A percentile compares a stretch with the other conserved stretches of the same genome.
Evolutionary conservation across 1,139 yeast genomes (phyloP).

Genomic region (Geotrichum histeridarum): DNA sequence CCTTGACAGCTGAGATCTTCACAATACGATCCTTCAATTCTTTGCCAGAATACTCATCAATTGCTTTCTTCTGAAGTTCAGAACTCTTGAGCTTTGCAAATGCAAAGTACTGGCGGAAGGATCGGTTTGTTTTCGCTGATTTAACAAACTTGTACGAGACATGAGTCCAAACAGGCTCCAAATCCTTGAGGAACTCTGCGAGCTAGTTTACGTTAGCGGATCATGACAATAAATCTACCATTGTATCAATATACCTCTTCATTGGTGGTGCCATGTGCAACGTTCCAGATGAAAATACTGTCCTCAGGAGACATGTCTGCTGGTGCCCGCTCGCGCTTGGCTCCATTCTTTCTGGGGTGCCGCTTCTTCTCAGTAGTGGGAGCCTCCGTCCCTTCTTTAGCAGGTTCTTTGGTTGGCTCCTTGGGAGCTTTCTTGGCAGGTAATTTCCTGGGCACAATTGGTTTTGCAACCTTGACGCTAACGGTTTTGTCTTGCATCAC

Average conservation of each 20-base stretch:
- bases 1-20: conserved; percentile 24
- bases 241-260: conserved; percentile 19
- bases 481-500: conserved; percentile 46
- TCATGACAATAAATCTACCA: too few relatives aligned
- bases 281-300: conserved; percentile 49
- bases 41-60: conserved; percentile 41
- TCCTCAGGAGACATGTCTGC: conserved; percentile 25
- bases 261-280: conserved; percentile 38
- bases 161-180: conserved; percentile 23
- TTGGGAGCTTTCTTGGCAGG: conserved; percentile 1
- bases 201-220: conserved; percentile 20
- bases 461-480: conserved; percentile 48
- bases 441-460: conserved; percentile 19
- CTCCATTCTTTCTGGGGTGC: background rate
- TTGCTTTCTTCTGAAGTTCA: conserved; percentile 44
- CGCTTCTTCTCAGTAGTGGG: conserved; percentile 20
- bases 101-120: conserved; percentile 39
- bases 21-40: conserved; percentile 37
- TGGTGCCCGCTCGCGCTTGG: conserved; percentile 20
- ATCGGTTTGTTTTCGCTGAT: conserved; percentile 1
- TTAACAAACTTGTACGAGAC: conserved; percentile 4
- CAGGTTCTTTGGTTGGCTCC: background rate
- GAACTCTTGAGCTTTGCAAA: conserved; percentile 49
- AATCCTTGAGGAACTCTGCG: conserved; percentile 27
- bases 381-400: background rate